Evolutionary conservation across 768 basidiomycete genomes (phyloP).

Genomic region (Lepiota venenata): DNA sequence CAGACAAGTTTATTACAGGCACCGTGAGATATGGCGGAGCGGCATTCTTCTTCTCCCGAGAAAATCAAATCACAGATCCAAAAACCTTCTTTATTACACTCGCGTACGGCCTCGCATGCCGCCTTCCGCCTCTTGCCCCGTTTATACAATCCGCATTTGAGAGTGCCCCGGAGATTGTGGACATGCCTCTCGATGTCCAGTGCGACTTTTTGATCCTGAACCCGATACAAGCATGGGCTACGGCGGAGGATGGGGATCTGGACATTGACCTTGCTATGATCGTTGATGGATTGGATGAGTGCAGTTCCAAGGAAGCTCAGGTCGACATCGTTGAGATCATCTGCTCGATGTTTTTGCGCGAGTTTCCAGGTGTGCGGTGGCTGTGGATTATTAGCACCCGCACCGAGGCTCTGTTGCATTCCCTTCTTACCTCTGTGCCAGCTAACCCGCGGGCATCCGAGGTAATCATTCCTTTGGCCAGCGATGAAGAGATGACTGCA

Average conservation of each 20-base stretch:
- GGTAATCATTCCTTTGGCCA: neutral
- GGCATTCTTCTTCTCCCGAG: neutral
- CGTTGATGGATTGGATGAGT: slow-evolving; percentile 2
- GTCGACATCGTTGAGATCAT: neutral
- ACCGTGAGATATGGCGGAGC: neutral
- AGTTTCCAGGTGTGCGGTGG: neutral
- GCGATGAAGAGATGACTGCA: neutral
- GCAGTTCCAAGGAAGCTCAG: neutral
- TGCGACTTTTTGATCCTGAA: neutral
- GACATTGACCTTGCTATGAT: slow-evolving; percentile 1
- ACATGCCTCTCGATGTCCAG: neutral
- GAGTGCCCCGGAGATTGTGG: neutral
- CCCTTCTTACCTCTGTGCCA: neutral
- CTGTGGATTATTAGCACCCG: neutral
- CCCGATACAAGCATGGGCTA: neutral
- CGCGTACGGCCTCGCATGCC: neutral
- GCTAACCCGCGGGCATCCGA: neutral
- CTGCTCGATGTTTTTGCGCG: neutral
- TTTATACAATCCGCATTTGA: slow-evolving; percentile 3
- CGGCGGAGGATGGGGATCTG: neutral
- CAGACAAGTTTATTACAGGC: neutral
- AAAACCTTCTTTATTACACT: neutral
- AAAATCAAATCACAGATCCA: neutral
- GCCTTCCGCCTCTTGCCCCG: neutral
- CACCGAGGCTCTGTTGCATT: neutral